Conservation (phyloP, 169 alveolate species). For the Eimeria sp. region DNA sequence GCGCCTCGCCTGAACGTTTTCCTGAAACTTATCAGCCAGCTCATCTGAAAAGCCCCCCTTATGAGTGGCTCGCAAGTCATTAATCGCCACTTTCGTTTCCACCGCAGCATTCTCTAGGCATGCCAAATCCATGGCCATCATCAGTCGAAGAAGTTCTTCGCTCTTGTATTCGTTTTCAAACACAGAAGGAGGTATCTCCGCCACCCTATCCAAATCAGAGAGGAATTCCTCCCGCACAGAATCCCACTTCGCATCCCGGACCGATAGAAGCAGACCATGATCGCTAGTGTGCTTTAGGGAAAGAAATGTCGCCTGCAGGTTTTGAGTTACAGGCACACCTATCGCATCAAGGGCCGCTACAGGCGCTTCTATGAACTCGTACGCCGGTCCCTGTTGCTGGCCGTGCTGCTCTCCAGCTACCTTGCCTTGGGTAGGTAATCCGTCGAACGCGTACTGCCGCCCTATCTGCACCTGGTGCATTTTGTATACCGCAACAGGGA, state of each 20-base stretch:
- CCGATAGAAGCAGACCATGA: not conserved
- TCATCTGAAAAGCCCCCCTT: not conserved
- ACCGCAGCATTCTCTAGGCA: slow-evolving; percentile 36
- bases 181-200: not conserved
- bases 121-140: slow-evolving; percentile 53
- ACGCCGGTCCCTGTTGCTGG: not conserved
- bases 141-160: not conserved
- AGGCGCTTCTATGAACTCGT: not conserved
- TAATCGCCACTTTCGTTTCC: not conserved
- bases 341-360: not conserved
- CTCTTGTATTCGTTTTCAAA: slow-evolving; percentile 5
- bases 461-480: not conserved
- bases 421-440: not conserved
- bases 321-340: not conserved
- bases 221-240: not conserved
- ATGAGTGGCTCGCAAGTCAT: not conserved
- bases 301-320: not conserved
- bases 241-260: not conserved
- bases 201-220: not conserved
- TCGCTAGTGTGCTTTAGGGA: not conserved
- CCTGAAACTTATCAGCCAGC: not conserved
- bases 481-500: not conserved
- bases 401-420: not conserved
- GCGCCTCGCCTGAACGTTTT: slow-evolving; percentile 10
- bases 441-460: not conserved